Evolutionary conservation across 2,329 filamentous ascomycete genomes (phyloP).

Genomic region (Cordyceps pruinosa): DNA sequence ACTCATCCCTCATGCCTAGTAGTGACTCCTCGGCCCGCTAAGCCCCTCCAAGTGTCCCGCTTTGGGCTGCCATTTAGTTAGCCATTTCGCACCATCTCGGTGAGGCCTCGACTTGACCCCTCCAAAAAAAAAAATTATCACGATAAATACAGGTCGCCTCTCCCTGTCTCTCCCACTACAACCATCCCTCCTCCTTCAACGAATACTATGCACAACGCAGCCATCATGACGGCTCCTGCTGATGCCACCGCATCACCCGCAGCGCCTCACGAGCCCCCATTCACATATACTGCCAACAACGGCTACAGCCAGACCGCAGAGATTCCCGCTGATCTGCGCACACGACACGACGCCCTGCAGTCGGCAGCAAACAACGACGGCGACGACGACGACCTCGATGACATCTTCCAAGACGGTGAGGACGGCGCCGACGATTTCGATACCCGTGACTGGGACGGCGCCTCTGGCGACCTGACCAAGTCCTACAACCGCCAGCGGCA

Average conservation of each 20-base stretch:
- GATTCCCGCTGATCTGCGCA: conserved; percentile 26
- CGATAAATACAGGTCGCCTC: neutral
- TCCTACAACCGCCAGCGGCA: conserved; percentile 80
- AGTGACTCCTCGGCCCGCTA: neutral
- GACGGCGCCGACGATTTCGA: conserved; percentile 53
- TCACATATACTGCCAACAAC: conserved; percentile 36
- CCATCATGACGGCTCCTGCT: conserved; percentile 1
- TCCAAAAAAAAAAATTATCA: conserved; percentile 9
- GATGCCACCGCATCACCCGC: conserved; percentile 26
- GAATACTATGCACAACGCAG: neutral
- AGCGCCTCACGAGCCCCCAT: conserved; percentile 39
- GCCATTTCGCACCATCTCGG: too few relatives aligned
- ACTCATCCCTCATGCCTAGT: neutral
- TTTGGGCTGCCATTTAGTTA: conserved; percentile 5
- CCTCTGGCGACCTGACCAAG: conserved; percentile 68
- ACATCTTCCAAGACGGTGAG: conserved; percentile 28
- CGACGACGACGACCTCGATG: conserved; percentile 30
- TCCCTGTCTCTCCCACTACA: neutral
- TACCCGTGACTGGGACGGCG: conserved; percentile 47
- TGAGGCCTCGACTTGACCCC: conserved; percentile 1
- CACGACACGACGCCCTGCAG: conserved; percentile 20
- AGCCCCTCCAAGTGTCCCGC: neutral
- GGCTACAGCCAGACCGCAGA: conserved; percentile 36
- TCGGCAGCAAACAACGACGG: conserved; percentile 13
- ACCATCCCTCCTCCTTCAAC: neutral